Conservation (phyloP, 805 yeast species). For the Teunomyces tritomae region DNA sequence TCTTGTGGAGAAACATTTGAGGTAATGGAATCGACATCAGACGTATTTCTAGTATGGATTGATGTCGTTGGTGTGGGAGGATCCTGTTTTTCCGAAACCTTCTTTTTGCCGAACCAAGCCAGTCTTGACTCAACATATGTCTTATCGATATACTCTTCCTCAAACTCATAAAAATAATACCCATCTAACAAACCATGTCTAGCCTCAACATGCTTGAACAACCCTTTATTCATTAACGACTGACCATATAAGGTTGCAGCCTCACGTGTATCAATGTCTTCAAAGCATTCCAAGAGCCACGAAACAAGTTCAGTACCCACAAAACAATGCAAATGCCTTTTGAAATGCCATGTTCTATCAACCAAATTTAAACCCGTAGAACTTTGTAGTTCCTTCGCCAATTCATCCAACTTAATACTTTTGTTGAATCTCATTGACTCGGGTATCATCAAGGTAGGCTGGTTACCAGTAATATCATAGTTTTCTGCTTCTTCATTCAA, state of each 20-base stretch:
- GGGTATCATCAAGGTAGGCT: constrained; percentile 33
- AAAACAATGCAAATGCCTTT: constrained; percentile 71
- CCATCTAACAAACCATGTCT: constrained; percentile 89
- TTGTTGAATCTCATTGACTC: constrained; percentile 44
- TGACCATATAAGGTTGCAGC: constrained; percentile 84
- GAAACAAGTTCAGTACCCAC: constrained; percentile 81
- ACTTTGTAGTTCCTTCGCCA: constrained; percentile 68
- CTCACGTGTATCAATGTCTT: constrained; percentile 77
- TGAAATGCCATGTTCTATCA: constrained; percentile 91
- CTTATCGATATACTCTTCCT: constrained; percentile 49
- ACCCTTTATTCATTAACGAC: constrained; percentile 62
- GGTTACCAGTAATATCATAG: constrained; percentile 36
- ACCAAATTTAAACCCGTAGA: constrained; percentile 62
- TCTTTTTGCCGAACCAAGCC: constrained; percentile 35
- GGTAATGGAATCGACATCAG: constrained; percentile 26
- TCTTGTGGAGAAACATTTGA: constrained; percentile 19
- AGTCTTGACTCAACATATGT: constrained; percentile 19
- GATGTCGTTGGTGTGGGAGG: constrained; percentile 4
- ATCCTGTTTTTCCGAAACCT: background rate
- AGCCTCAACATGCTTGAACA: constrained; percentile 78
- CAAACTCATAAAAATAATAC: constrained; percentile 80
- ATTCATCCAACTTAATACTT: constrained; percentile 45
- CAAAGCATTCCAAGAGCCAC: constrained; percentile 78
- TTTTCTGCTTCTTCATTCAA: constrained; percentile 48
- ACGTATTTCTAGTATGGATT: constrained; percentile 19